phyloP scores from a whole-genome alignment of 768 basidiomycete genomes.

The Chalciporus pseudorubinellus region DNA sequence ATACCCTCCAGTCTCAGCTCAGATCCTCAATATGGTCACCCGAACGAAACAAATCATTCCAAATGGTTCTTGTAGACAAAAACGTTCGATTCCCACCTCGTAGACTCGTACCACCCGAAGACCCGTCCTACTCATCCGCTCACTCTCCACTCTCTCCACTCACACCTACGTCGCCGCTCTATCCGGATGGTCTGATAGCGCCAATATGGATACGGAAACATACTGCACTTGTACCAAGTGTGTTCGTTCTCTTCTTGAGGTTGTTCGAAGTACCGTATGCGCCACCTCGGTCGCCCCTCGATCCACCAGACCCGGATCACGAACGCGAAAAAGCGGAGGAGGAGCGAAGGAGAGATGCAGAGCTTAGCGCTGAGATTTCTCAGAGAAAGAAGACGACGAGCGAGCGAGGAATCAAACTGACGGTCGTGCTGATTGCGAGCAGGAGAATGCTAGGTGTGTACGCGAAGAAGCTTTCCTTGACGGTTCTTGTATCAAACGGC shows the following conservation, averaged over 20 bases:
- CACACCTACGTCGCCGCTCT: slow-evolving; percentile 81
- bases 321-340: slow-evolving; percentile 61
- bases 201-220: slow-evolving; percentile 99
- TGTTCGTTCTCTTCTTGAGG: slow-evolving; percentile 88
- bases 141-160: slow-evolving; percentile 96
- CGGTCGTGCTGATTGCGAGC: slow-evolving; percentile 90
- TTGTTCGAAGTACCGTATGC: slow-evolving; percentile 64
- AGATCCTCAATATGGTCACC: slow-evolving; percentile 71
- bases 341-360: slow-evolving; percentile 70
- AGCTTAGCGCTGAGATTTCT: slow-evolving; percentile 78
- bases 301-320: slow-evolving; percentile 49
- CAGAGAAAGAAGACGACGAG: slow-evolving; percentile 73
- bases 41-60: slow-evolving; percentile 71
- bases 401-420: slow-evolving; percentile 55
- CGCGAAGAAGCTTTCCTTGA: neutral
- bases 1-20: slow-evolving; percentile 61
- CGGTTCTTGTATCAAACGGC: neutral
- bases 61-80: slow-evolving; percentile 82
- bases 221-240: slow-evolving; percentile 84
- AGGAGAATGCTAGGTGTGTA: slow-evolving; percentile 78
- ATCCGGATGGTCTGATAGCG: slow-evolving; percentile 94
- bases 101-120: slow-evolving; percentile 62
- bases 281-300: slow-evolving; percentile 51
- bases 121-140: slow-evolving; percentile 51
- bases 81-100: slow-evolving; percentile 84